Evolutionary conservation across 257 asterid species (phyloP), one percentile per base, ranked within the genome.

Genomic region (Sherardia arvensis): DNA sequence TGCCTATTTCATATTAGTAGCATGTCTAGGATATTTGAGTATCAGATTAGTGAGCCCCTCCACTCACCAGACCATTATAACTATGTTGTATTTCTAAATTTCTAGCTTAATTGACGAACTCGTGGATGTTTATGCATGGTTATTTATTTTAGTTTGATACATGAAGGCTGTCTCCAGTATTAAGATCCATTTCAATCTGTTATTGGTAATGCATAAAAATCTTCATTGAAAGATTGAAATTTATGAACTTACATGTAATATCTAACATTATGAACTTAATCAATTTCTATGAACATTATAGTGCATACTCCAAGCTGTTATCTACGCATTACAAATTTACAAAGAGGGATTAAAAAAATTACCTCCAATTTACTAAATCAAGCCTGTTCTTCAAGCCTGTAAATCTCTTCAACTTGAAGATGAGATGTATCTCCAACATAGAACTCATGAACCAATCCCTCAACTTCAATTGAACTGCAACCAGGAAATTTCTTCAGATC

Each of bases 401-500:
- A 76, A 22, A 62, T 71, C 69, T 81, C 86, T 21, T 59, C 57
- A 67, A 70, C 72, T 67, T 72, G 69, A 67, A 65, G 70, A 74
- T 73, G 81, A 12, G 74, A 64, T 28, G 76, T 61, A 74, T 85
- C 84, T 38, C 93, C 97, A 1, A 74, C 95, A 21, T 72, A 79
- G 87, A 90, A 87, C 77, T 91, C 87, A 36, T 84, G 96, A 62
- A 85, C 78, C 25, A 70, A 79, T 68, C 97, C 97, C 57, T 83
- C 91, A 3, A 90, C 81, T 71, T 87, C 96, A 65, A 90, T 82
- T 87, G 87, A 81, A 76, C 96, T 90, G 77, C 91, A 73, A 18
- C 97, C 96, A 1, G 91, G 89, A 59, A 80, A 72, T 77, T 84
- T 87, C 77, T 81, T 74, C 29, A 85, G 33, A 30, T 79, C 82